These are phyloP conservation scores for Clohesyomyces aquaticus DNA, from an alignment of 495 filamentous ascomycete genomes.

Conservation along the genomic window DNA sequence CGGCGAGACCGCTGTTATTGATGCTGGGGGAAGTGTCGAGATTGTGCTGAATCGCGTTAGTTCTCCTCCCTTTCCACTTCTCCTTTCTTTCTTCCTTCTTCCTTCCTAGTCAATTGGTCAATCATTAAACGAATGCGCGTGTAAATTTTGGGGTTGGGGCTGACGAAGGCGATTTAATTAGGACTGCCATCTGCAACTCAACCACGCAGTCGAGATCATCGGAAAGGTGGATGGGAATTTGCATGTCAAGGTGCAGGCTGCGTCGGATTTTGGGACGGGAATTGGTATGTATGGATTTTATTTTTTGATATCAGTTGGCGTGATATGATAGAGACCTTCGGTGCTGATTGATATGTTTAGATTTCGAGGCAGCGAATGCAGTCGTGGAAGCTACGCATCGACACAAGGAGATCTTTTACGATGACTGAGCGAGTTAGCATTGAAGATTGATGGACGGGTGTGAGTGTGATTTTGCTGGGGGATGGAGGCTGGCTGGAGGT, in stretches of 20 bases:
- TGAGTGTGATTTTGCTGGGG: neutral
- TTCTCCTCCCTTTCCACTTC: slow-evolving; percentile 1
- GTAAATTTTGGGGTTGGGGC: neutral
- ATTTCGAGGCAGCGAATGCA: slow-evolving; percentile 76
- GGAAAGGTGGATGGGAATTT: slow-evolving; percentile 87
- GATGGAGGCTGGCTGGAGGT: neutral
- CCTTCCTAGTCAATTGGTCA: neutral
- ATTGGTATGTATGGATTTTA: slow-evolving; percentile 58
- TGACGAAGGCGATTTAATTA: slow-evolving; percentile 40
- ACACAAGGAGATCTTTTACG: slow-evolving; percentile 79
- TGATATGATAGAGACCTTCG: neutral
- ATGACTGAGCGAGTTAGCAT: slow-evolving; percentile 40
- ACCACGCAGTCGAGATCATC: slow-evolving; percentile 83
- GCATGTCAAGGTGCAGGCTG: slow-evolving; percentile 71
- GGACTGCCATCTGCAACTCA: slow-evolving; percentile 77
- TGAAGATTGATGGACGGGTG: neutral
- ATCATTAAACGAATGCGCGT: neutral
- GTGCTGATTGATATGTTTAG: slow-evolving; percentile 49
- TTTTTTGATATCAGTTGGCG: neutral
- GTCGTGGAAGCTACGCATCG: slow-evolving; percentile 89
- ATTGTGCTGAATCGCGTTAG: slow-evolving; percentile 72
- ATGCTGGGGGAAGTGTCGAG: slow-evolving; percentile 72
- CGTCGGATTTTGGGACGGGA: slow-evolving; percentile 75
- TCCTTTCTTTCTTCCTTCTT: neutral
- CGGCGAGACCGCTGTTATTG: slow-evolving; percentile 80